Conservation (phyloP, 2,329 filamentous ascomycete species). For the Pyricularia grisea region DNA sequence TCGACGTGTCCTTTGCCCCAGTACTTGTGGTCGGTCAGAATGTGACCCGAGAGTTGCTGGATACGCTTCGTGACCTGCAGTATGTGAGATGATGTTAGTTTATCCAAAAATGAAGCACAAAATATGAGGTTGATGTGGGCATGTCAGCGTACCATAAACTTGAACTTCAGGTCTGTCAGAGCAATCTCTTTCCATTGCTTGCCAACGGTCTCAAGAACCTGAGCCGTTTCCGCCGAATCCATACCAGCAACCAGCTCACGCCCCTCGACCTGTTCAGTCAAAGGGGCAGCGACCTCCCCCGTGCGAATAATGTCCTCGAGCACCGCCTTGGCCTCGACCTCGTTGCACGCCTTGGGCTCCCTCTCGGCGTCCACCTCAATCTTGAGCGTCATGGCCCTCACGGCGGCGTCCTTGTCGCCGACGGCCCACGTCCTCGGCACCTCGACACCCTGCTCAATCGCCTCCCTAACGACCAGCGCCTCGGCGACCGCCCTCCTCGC, state of each 20-base stretch:
- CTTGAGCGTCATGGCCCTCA: constrained; percentile 23
- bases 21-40: constrained; percentile 63
- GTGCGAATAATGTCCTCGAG: constrained; percentile 8
- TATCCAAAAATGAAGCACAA: background rate
- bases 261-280: constrained; percentile 12
- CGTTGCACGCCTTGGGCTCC: constrained; percentile 24
- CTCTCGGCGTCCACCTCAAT: constrained; percentile 30
- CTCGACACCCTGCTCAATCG: constrained; percentile 10
- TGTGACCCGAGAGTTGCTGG: constrained; percentile 70
- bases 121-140: background rate
- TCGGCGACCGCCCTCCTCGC: constrained; percentile 44
- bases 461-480: constrained; percentile 33
- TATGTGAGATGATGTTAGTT: background rate
- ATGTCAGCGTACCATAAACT: constrained; percentile 59
- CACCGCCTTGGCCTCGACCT: constrained; percentile 14
- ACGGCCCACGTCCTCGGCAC: constrained; percentile 19
- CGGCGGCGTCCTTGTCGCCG: constrained; percentile 23
- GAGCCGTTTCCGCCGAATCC: constrained; percentile 28
- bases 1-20: constrained; percentile 42
- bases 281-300: constrained; percentile 4
- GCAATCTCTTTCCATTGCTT: constrained; percentile 47
- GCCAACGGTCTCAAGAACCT: constrained; percentile 37
- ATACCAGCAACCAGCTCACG: constrained; percentile 8
- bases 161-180: constrained; percentile 48
- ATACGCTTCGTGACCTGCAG: constrained; percentile 69